Evolutionary conservation across 495 filamentous ascomycete species (phyloP).

Genomic region (Lasiosphaeris hirsuta): DNA sequence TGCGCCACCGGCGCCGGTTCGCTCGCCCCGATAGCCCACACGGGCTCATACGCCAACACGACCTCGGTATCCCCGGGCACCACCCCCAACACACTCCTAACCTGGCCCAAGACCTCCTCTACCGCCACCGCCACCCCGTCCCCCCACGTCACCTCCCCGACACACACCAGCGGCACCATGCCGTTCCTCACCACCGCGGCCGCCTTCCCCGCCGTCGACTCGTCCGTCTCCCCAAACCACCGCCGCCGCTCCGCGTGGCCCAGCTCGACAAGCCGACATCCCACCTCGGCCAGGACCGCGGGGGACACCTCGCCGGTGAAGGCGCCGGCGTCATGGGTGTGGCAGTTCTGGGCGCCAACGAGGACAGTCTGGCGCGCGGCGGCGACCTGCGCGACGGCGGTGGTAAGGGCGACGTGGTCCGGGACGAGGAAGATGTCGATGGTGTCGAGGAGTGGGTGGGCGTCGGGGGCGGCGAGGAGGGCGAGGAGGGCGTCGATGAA

Average conservation of each 20-base stretch:
- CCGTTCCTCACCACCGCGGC: conserved; percentile 61
- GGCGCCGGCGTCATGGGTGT: conserved; percentile 61
- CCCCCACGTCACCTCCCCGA: conserved; percentile 58
- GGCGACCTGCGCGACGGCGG: conserved; percentile 51
- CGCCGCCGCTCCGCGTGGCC: conserved; percentile 74
- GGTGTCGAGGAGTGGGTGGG: conserved; percentile 26
- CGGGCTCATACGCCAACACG: conserved; percentile 82
- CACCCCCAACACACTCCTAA: conserved; percentile 56
- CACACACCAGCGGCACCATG: conserved; percentile 74
- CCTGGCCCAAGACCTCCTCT: conserved; percentile 60
- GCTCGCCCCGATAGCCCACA: conserved; percentile 79
- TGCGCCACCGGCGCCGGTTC: conserved; percentile 70
- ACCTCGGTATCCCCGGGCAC: conserved; percentile 61
- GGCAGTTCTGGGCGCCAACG: conserved; percentile 74
- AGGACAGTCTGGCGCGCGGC: conserved; percentile 44
- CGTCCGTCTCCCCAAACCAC: conserved; percentile 70
- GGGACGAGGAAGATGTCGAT: conserved; percentile 67
- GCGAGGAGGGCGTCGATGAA: conserved; percentile 60
- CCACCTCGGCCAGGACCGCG: conserved; percentile 57
- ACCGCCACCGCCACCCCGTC: conserved; percentile 52
- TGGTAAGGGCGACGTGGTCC: conserved; percentile 65
- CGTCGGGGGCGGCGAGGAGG: conserved; percentile 31
- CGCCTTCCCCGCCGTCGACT: conserved; percentile 60
- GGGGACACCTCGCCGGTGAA: conserved; percentile 79
- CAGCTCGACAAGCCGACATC: conserved; percentile 68